Conservation (phyloP, 148 eudicot species). For the Limonium bicolor region DNA sequence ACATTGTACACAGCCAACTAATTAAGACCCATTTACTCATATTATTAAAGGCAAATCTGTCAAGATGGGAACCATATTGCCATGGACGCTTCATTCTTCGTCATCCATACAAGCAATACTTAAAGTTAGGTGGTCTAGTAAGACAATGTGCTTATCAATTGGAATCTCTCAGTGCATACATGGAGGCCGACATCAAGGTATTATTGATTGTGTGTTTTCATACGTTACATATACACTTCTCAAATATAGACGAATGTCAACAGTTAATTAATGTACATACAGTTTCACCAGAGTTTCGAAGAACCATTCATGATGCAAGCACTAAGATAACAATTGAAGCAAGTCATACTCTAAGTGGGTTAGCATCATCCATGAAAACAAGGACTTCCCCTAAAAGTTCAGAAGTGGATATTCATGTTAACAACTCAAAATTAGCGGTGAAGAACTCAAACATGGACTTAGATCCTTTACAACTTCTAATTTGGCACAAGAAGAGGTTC, state of each 20-base stretch:
- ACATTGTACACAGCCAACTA: too few species aligned
- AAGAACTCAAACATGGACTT: conserved; percentile 24
- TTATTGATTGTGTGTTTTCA: background rate
- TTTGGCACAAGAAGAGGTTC: conserved; percentile 11
- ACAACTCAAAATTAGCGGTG: conserved; percentile 21
- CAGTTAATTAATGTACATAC: conserved; percentile 11
- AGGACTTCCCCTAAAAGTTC: conserved; percentile 20
- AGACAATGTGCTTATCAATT: conserved; percentile 6
- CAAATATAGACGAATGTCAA: background rate
- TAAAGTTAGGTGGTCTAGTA: background rate
- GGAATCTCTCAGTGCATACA: conserved; percentile 2
- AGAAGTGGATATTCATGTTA: conserved; percentile 14
- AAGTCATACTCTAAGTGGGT: conserved; percentile 30
- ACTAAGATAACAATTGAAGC: conserved; percentile 32
- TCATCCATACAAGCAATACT: conserved; percentile 1
- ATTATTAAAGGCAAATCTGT: background rate
- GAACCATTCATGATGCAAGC: conserved; percentile 30
- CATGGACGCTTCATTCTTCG: background rate
- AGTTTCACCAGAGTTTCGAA: conserved; percentile 22
- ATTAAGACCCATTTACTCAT: background rate
- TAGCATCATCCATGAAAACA: conserved; percentile 26
- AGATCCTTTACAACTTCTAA: conserved; percentile 2
- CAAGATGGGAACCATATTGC: conserved; percentile 5
- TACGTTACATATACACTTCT: background rate
- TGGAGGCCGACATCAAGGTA: background rate